phyloP scores from a whole-genome alignment of 306 rosid genomes.

The Prinsepia uniflora region DNA sequence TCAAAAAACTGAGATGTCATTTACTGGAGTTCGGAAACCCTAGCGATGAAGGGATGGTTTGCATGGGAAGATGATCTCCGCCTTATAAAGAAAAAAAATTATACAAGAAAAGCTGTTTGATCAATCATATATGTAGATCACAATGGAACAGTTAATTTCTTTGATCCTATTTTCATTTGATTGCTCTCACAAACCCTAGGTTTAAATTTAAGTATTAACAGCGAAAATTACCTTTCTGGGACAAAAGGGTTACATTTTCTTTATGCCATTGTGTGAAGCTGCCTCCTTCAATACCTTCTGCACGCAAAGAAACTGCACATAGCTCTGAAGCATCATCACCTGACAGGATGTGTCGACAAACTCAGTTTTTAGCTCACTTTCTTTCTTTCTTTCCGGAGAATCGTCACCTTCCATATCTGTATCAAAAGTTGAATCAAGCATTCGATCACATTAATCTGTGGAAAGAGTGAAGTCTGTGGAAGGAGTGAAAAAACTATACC shows the following conservation, averaged over 20 bases:
- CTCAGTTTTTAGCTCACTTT: slow-evolving; percentile 32
- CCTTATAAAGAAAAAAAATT: not conserved
- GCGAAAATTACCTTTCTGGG: not conserved
- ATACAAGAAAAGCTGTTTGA: not conserved
- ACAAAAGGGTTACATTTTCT: slow-evolving; percentile 35
- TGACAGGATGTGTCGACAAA: slow-evolving; percentile 40
- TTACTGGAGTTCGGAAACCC: slow-evolving; percentile 15
- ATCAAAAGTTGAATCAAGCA: slow-evolving; percentile 5
- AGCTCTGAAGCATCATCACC: slow-evolving; percentile 60
- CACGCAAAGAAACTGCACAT: slow-evolving; percentile 64
- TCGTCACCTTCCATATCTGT: slow-evolving; percentile 38
- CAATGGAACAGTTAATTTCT: not conserved
- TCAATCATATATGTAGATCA: not conserved
- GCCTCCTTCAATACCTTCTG: slow-evolving; percentile 59
- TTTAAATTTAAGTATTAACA: not conserved
- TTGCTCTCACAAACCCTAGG: not conserved
- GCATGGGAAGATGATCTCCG: slow-evolving; percentile 16
- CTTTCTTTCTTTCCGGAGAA: slow-evolving; percentile 34
- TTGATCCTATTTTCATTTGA: not conserved
- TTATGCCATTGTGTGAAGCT: slow-evolving; percentile 30
- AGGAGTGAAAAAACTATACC: not conserved
- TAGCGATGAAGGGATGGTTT: slow-evolving; percentile 16
- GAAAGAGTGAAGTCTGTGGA: not conserved
- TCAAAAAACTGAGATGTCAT: slow-evolving; percentile 16
- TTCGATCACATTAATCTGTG: not conserved